Evolutionary conservation across 2,329 filamentous ascomycete species (phyloP), one percentile per base, ranked within the genome.

Genomic region (Phoma herbarum): DNA sequence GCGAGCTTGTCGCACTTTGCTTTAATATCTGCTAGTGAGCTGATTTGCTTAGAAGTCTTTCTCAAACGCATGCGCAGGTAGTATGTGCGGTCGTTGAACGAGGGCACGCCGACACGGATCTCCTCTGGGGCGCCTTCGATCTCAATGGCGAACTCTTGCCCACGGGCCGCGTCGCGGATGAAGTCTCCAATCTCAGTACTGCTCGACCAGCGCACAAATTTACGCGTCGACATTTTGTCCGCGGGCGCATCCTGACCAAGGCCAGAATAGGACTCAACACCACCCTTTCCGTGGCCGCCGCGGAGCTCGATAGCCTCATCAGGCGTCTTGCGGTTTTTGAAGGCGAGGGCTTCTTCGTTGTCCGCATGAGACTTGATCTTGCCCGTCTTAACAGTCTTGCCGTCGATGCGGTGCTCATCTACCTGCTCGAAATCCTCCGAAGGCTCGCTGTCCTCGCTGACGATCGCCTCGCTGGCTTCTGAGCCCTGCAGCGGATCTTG

Each of bases 121-220:
- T 92, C 87, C 1, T 83, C 75, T 0, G 83, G 80, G 0, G 83
- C 82, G 0, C 91, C 91, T 72, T 96, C 90, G 56, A 97, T 91
- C 52, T 90, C 86, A 42, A 97, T 88, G 3, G 90, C 87, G 72
- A 97, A 97, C 72, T 96, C 92, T 53, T 91, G 87, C 0, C 91
- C 91, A 3, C 91, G 84, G 0, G 93, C 91, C 0, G 93, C 93
- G 73, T 97, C 93, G 9, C 92, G 88, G 64, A 97, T 95, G 72
- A 97, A 97, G 78, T 97, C 93, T 10, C 93, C 93, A 29, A 97
- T 90, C 74, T 97, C 93, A 1, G 93, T 97, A 28, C 89, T 91
- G 41, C 88, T 87, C 43, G 90, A 93, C 93, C 93, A 97, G 28
- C 92, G 88, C 2, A 97, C 91, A 80, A 94, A 95, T 52, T 86